phyloP scores from a whole-genome alignment of 208 protist genomes.

The Novymonas esmeraldas region DNA sequence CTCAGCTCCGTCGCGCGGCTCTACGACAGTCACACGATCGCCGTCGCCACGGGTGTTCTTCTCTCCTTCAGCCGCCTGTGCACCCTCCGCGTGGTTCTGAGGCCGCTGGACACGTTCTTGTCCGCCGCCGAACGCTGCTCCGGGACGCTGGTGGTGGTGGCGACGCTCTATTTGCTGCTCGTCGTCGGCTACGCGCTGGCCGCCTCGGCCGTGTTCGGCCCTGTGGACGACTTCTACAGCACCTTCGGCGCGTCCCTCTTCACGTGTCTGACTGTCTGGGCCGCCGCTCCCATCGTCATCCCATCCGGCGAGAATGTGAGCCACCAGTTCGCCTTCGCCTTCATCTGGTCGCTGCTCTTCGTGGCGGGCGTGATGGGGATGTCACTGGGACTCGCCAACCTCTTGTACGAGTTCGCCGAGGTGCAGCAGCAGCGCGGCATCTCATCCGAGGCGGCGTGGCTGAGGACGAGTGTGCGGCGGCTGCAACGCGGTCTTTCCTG shows the following conservation, averaged over 20 bases:
- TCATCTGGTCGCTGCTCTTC: slow-evolving; percentile 7
- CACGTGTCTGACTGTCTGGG: slow-evolving; percentile 13
- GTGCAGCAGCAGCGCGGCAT: neutral
- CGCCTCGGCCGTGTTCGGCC: slow-evolving; percentile 14
- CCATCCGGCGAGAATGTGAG: neutral
- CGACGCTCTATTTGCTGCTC: neutral
- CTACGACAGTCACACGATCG: neutral
- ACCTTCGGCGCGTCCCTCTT: slow-evolving; percentile 16
- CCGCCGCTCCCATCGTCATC: neutral
- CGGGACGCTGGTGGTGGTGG: neutral
- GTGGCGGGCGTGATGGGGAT: neutral
- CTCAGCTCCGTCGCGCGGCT: slow-evolving; percentile 2
- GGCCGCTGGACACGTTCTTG: slow-evolving; percentile 7
- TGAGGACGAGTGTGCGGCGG: neutral
- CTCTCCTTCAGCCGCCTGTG: slow-evolving; percentile 18
- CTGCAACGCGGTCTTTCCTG: neutral
- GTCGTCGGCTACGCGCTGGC: slow-evolving; percentile 8
- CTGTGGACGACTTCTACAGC: slow-evolving; percentile 3
- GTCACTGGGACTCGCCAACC: neutral
- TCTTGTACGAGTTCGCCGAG: neutral
- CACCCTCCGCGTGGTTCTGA: slow-evolving; percentile 6
- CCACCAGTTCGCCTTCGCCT: slow-evolving; percentile 8
- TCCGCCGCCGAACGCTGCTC: slow-evolving; percentile 7
- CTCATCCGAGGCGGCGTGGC: neutral
- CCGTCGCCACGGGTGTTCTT: neutral